Percentiles rank a stretch among this genome's conserved stretches.
Evolutionary conservation across 129 eudicot species (phyloP).

Genomic region (Tagetes erecta): DNA sequence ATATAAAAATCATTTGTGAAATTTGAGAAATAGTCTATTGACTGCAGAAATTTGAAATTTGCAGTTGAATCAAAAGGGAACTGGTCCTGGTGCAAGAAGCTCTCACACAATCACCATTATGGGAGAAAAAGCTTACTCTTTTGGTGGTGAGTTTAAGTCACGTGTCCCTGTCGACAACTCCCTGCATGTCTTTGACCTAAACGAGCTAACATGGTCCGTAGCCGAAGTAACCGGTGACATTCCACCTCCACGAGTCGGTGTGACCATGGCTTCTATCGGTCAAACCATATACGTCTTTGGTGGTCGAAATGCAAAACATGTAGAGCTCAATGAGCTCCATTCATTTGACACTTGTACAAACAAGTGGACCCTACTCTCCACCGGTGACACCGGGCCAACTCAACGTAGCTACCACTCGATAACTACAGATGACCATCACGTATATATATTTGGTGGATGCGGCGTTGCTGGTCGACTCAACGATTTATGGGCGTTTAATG

Average conservation of each 20-base stretch:
- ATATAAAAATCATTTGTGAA: too few relatives aligned
- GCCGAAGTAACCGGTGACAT: constrained; percentile 68
- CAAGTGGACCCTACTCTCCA: constrained; percentile 70
- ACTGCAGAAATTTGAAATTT: too few relatives aligned
- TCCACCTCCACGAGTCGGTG: constrained; percentile 98
- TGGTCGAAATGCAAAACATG: constrained; percentile 78
- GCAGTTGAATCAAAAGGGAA: too few relatives aligned
- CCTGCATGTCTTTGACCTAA: constrained; percentile 70
- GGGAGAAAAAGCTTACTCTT: constrained; percentile 75
- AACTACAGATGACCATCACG: constrained; percentile 55
- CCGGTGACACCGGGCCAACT: constrained; percentile 65
- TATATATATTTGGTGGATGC: constrained; percentile 90
- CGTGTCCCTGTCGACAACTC: constrained; percentile 93
- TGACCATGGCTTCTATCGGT: constrained; percentile 77
- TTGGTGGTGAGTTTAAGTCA: constrained; percentile 90
- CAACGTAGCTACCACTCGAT: constrained; percentile 94
- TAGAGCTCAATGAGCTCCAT: constrained; percentile 85
- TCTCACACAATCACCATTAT: constrained; percentile 84
- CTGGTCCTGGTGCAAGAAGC: too few relatives aligned
- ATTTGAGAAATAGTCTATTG: too few relatives aligned
- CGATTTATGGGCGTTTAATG: constrained; percentile 84
- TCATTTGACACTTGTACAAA: constrained; percentile 66
- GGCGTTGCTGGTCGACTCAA: constrained; percentile 76
- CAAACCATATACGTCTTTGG: constrained; percentile 78
- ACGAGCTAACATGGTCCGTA: constrained; percentile 67